Base-by-base conservation (phyloP, 2,329 filamentous ascomycete genomes). In the Rachicladosporium sp. region DNA sequence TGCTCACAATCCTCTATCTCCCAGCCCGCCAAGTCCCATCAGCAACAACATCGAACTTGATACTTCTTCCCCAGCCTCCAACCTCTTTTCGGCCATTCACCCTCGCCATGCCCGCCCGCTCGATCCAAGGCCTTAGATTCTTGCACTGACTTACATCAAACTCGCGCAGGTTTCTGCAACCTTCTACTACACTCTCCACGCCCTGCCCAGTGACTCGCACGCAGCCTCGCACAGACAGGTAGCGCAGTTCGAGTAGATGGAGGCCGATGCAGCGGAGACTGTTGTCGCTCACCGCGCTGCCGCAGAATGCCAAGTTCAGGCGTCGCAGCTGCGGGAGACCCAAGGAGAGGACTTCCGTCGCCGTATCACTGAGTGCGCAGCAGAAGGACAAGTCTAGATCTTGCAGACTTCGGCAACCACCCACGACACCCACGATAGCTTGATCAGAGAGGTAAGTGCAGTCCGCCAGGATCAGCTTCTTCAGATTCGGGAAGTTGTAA, bases 371-470 rank as follows among this genome's bases (percentile, higher is more conserved):
- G 11, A 98, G 74, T 0, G 91, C 89, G 57, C 91, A 98, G 66
- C 91, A 98, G 62, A 98, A 98, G 1, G 86, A 93, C 65, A 98
- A 62, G 59, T 98, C 91, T 37, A 98, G 68, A 56, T 93, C 82
- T 43, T 78, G 82, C 31, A 98, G 66, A 39, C 78, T 77, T 61
- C 93, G 91, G 29, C 91, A 91, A 1, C 88, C 85, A 56, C 89
- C 93, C 10, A 89, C 91, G 6, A 98, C 71, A 49, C 88, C 87
- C 3, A 95, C 84, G 46, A 98, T 85, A 2, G 88, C 87, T 55
- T 91, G 87, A 60, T 98, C 91, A 0, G 87, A 89, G 45, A 98
- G 70, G 59, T 96, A 98, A 1, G 91, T 98, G 68, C 91, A 98
- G 63, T 98, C 91, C 3, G 91, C 91, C 32, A 98, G 69, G 49